These are phyloP conservation scores for Solanum boliviense DNA, from an alignment of 257 asterid species.

Conservation along the genomic window DNA sequence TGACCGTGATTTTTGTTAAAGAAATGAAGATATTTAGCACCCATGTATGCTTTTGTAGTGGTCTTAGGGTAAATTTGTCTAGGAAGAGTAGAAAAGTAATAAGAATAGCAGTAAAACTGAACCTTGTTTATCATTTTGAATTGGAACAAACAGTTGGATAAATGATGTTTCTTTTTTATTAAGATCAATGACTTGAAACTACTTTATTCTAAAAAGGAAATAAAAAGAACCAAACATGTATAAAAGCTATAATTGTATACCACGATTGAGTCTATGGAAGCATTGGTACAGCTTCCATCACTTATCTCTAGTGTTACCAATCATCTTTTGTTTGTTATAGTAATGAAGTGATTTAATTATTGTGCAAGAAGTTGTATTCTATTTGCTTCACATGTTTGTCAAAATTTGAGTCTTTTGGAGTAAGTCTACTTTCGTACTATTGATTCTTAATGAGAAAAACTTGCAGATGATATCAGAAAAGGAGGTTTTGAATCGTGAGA, in stretches of 20 bases:
- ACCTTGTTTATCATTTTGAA: background rate
- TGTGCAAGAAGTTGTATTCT: background rate
- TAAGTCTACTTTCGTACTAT: background rate
- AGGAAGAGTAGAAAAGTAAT: background rate
- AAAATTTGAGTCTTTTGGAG: background rate
- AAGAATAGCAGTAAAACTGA: background rate
- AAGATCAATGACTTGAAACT: background rate
- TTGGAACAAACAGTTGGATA: background rate
- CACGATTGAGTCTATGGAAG: background rate
- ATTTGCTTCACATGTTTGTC: background rate
- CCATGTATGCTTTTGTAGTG: background rate
- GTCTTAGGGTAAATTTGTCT: background rate
- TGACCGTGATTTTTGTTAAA: background rate
- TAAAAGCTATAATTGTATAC: background rate
- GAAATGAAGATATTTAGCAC: background rate
- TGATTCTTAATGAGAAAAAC: background rate
- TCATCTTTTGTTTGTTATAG: background rate
- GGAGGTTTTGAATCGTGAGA: constrained; percentile 25
- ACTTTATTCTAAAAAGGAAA: background rate
- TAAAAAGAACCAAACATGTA: background rate
- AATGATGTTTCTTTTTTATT: background rate
- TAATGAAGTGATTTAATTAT: background rate
- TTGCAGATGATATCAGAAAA: constrained; percentile 50
- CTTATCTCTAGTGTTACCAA: background rate
- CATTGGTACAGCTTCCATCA: background rate